phyloP scores from a whole-genome alignment of 2,329 filamentous ascomycete genomes.

The Penicillium brasilianum region DNA sequence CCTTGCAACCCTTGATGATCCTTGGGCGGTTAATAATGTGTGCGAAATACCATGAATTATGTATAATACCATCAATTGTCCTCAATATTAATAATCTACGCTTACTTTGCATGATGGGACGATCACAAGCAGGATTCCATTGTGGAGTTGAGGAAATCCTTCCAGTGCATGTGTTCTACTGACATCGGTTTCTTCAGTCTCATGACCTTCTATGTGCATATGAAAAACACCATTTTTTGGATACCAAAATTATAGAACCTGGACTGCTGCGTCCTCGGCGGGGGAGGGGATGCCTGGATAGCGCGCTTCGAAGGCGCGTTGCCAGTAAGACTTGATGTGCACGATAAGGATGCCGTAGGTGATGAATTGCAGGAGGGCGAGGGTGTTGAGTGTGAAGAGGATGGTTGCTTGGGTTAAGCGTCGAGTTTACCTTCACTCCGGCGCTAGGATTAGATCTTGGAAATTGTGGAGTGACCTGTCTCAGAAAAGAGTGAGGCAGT shows the following conservation, averaged over 20 bases:
- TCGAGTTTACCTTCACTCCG: too few species aligned
- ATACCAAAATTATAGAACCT: slow-evolving; percentile 51
- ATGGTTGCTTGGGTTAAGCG: too few species aligned
- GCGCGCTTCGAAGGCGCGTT: slow-evolving; percentile 73
- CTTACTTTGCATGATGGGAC: background rate
- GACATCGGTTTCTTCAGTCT: too few species aligned
- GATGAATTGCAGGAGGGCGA: slow-evolving; percentile 76
- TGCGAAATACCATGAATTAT: background rate
- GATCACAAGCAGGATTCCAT: background rate
- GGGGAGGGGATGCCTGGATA: slow-evolving; percentile 69
- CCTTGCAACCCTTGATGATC: slow-evolving; percentile 21
- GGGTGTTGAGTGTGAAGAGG: slow-evolving; percentile 66
- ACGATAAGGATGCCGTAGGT: slow-evolving; percentile 74
- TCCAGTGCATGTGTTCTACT: background rate
- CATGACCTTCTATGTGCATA: too few species aligned
- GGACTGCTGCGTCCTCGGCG: slow-evolving; percentile 37
- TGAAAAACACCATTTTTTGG: too few species aligned
- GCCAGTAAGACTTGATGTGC: slow-evolving; percentile 87
- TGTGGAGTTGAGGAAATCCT: background rate
- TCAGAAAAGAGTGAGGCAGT: too few species aligned
- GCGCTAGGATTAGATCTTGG: too few species aligned
- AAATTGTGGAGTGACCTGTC: too few species aligned
- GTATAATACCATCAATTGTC: background rate
- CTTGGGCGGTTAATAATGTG: slow-evolving; percentile 17
- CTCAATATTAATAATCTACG: background rate